phyloP scores from a whole-genome alignment of 1,284 basidiomycete species.

The Papiliotrema fonsecae region DNA sequence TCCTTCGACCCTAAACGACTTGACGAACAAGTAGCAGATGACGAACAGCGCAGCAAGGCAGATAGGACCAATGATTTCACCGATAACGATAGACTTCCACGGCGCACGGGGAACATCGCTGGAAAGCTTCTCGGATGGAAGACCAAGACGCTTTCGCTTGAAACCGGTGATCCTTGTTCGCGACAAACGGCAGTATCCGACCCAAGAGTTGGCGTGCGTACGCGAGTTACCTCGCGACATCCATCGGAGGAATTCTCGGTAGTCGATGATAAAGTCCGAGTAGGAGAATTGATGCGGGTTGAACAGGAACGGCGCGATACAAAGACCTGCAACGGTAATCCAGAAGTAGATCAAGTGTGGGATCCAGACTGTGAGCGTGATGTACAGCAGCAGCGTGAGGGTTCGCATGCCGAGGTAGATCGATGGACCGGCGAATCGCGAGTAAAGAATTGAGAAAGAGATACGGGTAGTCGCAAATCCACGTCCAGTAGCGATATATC shows the following conservation, averaged over 20 bases:
- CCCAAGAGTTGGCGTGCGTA: slow-evolving; percentile 96
- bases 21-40: slow-evolving; percentile 73
- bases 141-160: slow-evolving; percentile 92
- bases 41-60: slow-evolving; percentile 77
- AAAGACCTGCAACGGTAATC: slow-evolving; percentile 80
- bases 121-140: slow-evolving; percentile 90
- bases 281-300: slow-evolving; percentile 96
- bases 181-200: slow-evolving; percentile 90
- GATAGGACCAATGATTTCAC: slow-evolving; percentile 80
- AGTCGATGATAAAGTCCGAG: slow-evolving; percentile 92
- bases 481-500: slow-evolving; percentile 98
- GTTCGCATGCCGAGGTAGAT: slow-evolving; percentile 94
- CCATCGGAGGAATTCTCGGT: slow-evolving; percentile 93
- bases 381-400: slow-evolving; percentile 80
- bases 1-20: slow-evolving; percentile 58
- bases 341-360: slow-evolving; percentile 94
- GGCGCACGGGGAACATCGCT: slow-evolving; percentile 84
- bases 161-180: slow-evolving; percentile 94
- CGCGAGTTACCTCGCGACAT: slow-evolving; percentile 95
- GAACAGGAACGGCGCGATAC: slow-evolving; percentile 89
- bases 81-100: slow-evolving; percentile 81
- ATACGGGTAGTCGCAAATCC: slow-evolving; percentile 92
- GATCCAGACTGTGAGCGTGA: slow-evolving; percentile 82
- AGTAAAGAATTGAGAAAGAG: slow-evolving; percentile 87
- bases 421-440: slow-evolving; percentile 91